A percentile compares a stretch with the other conserved stretches of the same genome.
These are phyloP conservation scores for Linum tenue DNA, from an alignment of 345 rosid genomes.

Conservation along the genomic window DNA sequence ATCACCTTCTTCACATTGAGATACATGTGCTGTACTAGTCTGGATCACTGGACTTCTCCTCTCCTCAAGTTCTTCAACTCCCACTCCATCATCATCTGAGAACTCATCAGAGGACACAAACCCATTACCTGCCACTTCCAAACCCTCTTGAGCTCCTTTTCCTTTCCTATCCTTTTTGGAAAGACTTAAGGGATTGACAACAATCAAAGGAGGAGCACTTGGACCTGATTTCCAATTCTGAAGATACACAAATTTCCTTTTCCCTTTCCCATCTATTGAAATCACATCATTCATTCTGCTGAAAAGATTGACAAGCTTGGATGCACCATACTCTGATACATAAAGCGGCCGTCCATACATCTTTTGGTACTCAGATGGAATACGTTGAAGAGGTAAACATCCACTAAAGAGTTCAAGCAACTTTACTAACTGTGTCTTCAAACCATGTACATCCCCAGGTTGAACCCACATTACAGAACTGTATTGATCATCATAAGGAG, in stretches of 20 bases:
- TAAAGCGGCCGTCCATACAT: constrained; percentile 70
- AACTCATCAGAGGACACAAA: constrained; percentile 60
- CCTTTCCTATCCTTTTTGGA: constrained; percentile 52
- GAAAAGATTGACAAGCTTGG: constrained; percentile 75
- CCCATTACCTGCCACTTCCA: constrained; percentile 18
- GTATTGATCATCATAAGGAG: constrained; percentile 39
- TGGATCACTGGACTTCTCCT: constrained; percentile 24
- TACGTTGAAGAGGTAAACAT: constrained; percentile 55
- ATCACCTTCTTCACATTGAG: constrained; percentile 20
- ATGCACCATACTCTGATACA: constrained; percentile 62
- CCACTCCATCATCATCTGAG: constrained; percentile 55
- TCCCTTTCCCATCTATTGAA: constrained; percentile 65
- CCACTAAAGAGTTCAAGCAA: constrained; percentile 85
- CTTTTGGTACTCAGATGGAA: constrained; percentile 72
- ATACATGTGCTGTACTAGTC: constrained; percentile 13
- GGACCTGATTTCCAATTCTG: constrained; percentile 46
- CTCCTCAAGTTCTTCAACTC: constrained; percentile 31
- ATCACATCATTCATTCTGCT: constrained; percentile 69
- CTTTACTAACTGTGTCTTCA: constrained; percentile 69
- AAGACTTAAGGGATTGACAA: constrained; percentile 6
- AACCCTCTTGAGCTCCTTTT: constrained; percentile 30
- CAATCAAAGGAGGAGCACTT: constrained; percentile 32
- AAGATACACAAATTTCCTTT: constrained; percentile 60
- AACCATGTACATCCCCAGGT: constrained; percentile 81
- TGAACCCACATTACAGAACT: constrained; percentile 73